Percentiles rank a stretch among this genome's conserved stretches.
Conservation (phyloP, 305 asterid genomes). For the Solanum hybrid region DNA sequence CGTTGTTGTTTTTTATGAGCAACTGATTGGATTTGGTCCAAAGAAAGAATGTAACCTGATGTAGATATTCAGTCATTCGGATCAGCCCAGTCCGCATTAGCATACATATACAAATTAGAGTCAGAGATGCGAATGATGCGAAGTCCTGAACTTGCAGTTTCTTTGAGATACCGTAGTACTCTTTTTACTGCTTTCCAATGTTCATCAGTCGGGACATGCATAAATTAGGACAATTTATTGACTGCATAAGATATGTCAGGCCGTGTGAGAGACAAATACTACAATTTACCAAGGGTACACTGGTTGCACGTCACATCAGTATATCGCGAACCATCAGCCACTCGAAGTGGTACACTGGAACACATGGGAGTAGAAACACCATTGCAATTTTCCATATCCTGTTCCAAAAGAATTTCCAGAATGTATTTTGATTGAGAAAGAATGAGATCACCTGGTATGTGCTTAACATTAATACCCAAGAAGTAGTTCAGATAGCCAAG, state of each 20-base stretch:
- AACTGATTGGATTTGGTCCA: neutral
- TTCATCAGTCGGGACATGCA: neutral
- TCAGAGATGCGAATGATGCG: neutral
- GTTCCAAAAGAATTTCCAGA: neutral
- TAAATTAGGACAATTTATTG: too few species aligned
- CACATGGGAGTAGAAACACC: neutral
- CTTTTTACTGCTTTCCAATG: neutral
- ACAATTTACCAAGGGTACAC: neutral
- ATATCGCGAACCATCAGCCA: neutral
- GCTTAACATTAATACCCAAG: neutral
- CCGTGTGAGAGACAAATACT: neutral
- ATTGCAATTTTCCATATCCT: too few species aligned
- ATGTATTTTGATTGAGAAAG: neutral
- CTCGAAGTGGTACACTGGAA: neutral
- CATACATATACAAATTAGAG: neutral
- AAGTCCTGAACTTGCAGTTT: neutral
- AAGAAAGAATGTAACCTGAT: neutral
- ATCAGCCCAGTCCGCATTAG: neutral
- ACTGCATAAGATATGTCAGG: neutral
- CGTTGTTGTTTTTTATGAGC: too few species aligned
- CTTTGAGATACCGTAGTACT: neutral
- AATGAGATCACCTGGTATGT: neutral
- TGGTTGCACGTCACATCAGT: neutral
- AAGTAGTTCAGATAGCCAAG: neutral
- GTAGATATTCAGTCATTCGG: neutral